These are phyloP conservation scores for Penicillium parvum DNA, from an alignment of 495 filamentous ascomycete species.

Conservation along the genomic window DNA sequence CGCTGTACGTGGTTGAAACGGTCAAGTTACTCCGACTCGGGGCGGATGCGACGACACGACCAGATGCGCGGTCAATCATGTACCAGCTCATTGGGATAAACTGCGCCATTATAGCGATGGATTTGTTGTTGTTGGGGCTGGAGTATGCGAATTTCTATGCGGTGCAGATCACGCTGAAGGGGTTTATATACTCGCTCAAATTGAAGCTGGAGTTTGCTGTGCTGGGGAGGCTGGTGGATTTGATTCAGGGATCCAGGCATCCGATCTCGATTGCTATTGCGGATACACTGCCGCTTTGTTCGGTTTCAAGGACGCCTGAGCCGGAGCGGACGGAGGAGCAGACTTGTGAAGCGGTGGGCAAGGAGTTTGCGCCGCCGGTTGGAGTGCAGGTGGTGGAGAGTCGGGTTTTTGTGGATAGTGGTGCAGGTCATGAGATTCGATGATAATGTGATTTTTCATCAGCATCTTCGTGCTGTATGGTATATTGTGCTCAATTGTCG, in stretches of 20 bases:
- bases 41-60: conserved; percentile 24
- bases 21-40: conserved; percentile 46
- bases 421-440: conserved; percentile 1
- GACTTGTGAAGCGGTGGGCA: conserved; percentile 10
- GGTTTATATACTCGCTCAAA: conserved; percentile 59
- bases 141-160: conserved; percentile 52
- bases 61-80: conserved; percentile 44
- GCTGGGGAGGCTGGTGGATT: conserved; percentile 48
- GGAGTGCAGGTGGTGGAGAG: conserved; percentile 11
- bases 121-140: conserved; percentile 42
- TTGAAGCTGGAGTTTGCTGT: conserved; percentile 61
- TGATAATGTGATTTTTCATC: neutral
- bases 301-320: conserved; percentile 12
- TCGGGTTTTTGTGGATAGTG: conserved; percentile 13
- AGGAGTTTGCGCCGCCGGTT: conserved; percentile 14
- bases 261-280: conserved; percentile 25
- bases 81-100: conserved; percentile 54
- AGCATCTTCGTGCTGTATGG: too few relatives aligned
- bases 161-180: conserved; percentile 54
- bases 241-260: conserved; percentile 33
- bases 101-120: conserved; percentile 48
- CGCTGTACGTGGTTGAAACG: conserved; percentile 54
- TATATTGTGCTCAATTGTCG: too few relatives aligned
- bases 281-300: conserved; percentile 25
- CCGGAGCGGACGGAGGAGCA: conserved; percentile 4